Percentiles rank a stretch among this genome's conserved stretches.
Evolutionary conservation across 1,284 basidiomycete species (phyloP).

Genomic region (Porphyrellus sp.): DNA sequence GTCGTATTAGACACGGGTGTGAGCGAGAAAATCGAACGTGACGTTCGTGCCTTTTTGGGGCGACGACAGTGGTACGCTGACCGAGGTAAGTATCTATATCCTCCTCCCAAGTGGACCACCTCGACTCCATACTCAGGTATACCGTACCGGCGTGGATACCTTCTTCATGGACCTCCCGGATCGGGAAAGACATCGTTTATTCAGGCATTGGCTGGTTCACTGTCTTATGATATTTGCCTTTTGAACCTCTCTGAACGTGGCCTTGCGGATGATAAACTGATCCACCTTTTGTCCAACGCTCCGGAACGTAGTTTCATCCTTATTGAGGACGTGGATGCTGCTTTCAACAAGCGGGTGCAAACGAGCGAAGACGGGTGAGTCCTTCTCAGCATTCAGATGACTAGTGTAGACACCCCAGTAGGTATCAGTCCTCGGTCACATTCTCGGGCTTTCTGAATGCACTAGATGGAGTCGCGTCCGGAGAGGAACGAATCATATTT

Average conservation of each 20-base stretch:
- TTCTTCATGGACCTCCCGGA: slow-evolving; percentile 94
- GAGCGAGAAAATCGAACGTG: slow-evolving; percentile 75
- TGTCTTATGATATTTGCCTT: slow-evolving; percentile 95
- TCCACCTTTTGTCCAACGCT: slow-evolving; percentile 88
- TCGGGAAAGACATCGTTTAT: slow-evolving; percentile 99
- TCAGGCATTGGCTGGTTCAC: slow-evolving; percentile 89
- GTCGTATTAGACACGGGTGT: slow-evolving; percentile 88
- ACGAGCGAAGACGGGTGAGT: slow-evolving; percentile 84
- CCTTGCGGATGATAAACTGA: slow-evolving; percentile 94
- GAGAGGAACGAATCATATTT: slow-evolving; percentile 96
- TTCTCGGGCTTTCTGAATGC: slow-evolving; percentile 98
- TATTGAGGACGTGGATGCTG: slow-evolving; percentile 98
- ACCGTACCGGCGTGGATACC: slow-evolving; percentile 94
- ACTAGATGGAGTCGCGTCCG: slow-evolving; percentile 94
- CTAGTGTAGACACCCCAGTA: slow-evolving; percentile 34
- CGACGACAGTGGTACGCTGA: slow-evolving; percentile 95
- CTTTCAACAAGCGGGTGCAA: slow-evolving; percentile 89
- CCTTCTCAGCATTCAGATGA: neutral
- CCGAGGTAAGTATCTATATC: slow-evolving; percentile 58
- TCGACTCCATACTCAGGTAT: slow-evolving; percentile 65
- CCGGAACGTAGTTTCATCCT: slow-evolving; percentile 92
- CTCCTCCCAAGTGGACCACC: slow-evolving; percentile 1
- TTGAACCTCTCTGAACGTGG: slow-evolving; percentile 97
- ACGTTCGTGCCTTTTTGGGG: slow-evolving; percentile 80
- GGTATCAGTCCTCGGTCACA: slow-evolving; percentile 91